These are phyloP conservation scores for Symbiotaphrina buchneri DNA, from an alignment of 495 filamentous ascomycete genomes.

Conservation along the genomic window DNA sequence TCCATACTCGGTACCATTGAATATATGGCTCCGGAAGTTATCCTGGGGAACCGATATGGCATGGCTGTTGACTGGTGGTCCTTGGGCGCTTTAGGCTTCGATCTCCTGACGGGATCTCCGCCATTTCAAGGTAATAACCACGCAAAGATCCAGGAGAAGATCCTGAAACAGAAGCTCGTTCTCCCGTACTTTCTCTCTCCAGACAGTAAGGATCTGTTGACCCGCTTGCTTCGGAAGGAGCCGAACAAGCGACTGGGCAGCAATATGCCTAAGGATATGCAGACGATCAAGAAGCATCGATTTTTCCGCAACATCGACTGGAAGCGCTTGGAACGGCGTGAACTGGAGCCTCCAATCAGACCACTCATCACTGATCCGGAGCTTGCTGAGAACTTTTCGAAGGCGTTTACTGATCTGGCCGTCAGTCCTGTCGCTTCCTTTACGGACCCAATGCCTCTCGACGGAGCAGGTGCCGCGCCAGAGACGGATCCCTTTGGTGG, in stretches of 20 bases:
- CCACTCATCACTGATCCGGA: conserved; percentile 88
- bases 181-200: conserved; percentile 73
- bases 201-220: conserved; percentile 86
- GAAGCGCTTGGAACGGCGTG: conserved; percentile 53
- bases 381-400: conserved; percentile 82
- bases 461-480: conserved; percentile 5
- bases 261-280: conserved; percentile 70
- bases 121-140: conserved; percentile 83
- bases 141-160: conserved; percentile 80
- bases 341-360: conserved; percentile 67
- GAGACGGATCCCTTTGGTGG: conserved; percentile 71
- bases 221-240: conserved; percentile 72
- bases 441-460: conserved; percentile 5
- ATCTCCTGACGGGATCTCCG: conserved; percentile 73
- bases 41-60: conserved; percentile 66
- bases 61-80: conserved; percentile 98
- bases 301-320: conserved; percentile 97
- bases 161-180: conserved; percentile 68
- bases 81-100: conserved; percentile 73
- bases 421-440: conserved; percentile 36
- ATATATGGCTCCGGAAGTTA: conserved; percentile 96
- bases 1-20: conserved; percentile 84
- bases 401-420: conserved; percentile 66
- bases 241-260: conserved; percentile 69
- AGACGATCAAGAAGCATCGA: conserved; percentile 72